Percentiles rank a stretch among this genome's conserved stretches.
phyloP scores from a whole-genome alignment of 2,329 filamentous ascomycete genomes.

The Arthrobotrys musiformis region DNA sequence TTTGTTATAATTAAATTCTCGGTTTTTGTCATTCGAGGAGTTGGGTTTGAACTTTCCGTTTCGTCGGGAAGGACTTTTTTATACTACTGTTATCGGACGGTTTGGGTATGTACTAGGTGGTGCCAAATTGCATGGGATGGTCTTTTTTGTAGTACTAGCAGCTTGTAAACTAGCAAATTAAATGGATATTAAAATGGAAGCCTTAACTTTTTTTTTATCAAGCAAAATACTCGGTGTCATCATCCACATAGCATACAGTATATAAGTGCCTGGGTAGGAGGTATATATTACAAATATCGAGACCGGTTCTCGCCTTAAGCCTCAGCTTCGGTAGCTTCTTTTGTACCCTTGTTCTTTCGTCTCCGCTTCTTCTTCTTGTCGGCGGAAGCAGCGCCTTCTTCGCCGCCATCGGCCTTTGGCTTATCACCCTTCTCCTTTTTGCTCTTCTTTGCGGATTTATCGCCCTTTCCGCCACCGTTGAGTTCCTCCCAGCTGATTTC shows the following conservation, averaged over 20 bases:
- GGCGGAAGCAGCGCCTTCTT: slow-evolving; percentile 44
- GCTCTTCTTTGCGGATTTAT: slow-evolving; percentile 59
- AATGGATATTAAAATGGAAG: neutral
- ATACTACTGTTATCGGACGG: neutral
- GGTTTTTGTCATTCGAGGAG: neutral
- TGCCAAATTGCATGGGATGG: neutral
- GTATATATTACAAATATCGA: slow-evolving; percentile 6
- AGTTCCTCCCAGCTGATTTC: slow-evolving; percentile 54
- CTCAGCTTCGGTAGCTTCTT: slow-evolving; percentile 19
- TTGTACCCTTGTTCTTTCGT: slow-evolving; percentile 61
- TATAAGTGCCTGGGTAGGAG: neutral
- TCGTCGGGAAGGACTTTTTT: neutral
- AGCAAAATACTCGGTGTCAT: neutral
- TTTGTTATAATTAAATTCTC: neutral
- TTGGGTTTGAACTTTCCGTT: neutral
- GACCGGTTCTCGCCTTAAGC: neutral
- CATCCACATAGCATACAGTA: neutral
- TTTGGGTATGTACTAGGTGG: neutral
- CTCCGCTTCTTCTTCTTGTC: slow-evolving; percentile 63
- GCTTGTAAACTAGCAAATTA: slow-evolving; percentile 5
- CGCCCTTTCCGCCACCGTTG: slow-evolving; percentile 47
- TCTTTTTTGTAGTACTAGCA: neutral
- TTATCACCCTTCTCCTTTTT: slow-evolving; percentile 59
- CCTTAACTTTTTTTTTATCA: neutral
- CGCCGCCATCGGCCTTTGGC: slow-evolving; percentile 59